A percentile compares a stretch with the other conserved stretches of the same genome.
Evolutionary conservation across 176 grass and related monocot species (phyloP).

Genomic region (Avena sativa): DNA sequence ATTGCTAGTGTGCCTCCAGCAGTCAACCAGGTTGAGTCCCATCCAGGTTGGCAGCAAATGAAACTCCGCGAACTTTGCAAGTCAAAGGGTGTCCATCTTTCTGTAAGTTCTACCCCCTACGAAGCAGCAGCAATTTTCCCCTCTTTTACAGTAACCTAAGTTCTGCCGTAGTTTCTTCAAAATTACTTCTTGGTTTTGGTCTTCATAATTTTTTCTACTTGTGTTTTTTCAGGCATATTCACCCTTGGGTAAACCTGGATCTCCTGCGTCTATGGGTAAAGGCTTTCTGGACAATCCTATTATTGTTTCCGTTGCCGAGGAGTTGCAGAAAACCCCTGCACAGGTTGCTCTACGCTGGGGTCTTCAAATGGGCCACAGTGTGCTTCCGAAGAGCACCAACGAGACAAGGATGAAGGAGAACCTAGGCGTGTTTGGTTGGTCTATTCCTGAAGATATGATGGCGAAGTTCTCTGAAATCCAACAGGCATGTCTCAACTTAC

Average conservation of each 20-base stretch:
- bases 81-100: slow-evolving; percentile 64
- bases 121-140: not conserved
- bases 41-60: slow-evolving; percentile 75
- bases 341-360: slow-evolving; percentile 65
- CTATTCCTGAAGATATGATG: slow-evolving; percentile 58
- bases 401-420: slow-evolving; percentile 60
- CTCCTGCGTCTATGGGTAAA: slow-evolving; percentile 25
- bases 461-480: slow-evolving; percentile 48
- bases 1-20: slow-evolving; percentile 64
- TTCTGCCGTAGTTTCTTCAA: not conserved
- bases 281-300: slow-evolving; percentile 47
- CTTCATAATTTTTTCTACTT: not conserved
- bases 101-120: slow-evolving; percentile 50
- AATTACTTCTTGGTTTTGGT: not conserved
- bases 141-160: not conserved
- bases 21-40: slow-evolving; percentile 80
- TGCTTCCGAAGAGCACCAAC: slow-evolving; percentile 58
- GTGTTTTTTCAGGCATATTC: slow-evolving; percentile 54
- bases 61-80: slow-evolving; percentile 64
- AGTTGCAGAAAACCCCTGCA: slow-evolving; percentile 57
- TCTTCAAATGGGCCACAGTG: slow-evolving; percentile 59
- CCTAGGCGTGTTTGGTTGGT: slow-evolving; percentile 56
- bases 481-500: slow-evolving; percentile 37
- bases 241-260: slow-evolving; percentile 54
- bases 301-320: slow-evolving; percentile 51